Conservation (phyloP, 1,284 basidiomycete species). For the Macrocystidia cucumis region DNA sequence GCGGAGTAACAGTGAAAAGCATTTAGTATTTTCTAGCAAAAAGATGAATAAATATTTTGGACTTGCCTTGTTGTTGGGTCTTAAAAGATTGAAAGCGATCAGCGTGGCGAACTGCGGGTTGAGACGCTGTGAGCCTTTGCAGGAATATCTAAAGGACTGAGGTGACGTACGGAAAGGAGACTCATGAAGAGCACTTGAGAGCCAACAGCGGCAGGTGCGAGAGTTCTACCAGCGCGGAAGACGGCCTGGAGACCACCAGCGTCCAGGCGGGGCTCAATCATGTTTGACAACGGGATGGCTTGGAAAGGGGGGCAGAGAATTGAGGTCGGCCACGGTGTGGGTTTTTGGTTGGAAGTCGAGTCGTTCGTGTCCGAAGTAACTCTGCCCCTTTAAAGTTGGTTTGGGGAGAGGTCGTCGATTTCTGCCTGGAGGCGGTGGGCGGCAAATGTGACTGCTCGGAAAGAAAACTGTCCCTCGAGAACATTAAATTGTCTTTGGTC, state of each 20-base stretch:
- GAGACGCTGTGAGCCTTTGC: constrained; percentile 4
- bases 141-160: not conserved
- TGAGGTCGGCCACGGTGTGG: too few relatives aligned
- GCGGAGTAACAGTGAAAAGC: too few relatives aligned
- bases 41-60: not conserved
- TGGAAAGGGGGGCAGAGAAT: too few relatives aligned
- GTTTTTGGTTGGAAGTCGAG: too few relatives aligned
- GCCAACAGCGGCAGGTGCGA: constrained; percentile 73
- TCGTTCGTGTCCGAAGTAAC: too few relatives aligned
- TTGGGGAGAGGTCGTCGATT: too few relatives aligned
- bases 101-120: constrained; percentile 46
- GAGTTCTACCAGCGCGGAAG: constrained; percentile 11
- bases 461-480: too few relatives aligned
- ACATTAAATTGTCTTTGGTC: too few relatives aligned
- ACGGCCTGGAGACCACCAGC: constrained; percentile 4
- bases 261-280: constrained; percentile 2
- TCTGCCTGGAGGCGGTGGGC: too few relatives aligned
- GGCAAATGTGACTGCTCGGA: too few relatives aligned
- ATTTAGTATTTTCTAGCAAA: not conserved
- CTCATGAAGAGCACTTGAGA: constrained; percentile 72
- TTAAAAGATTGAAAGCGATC: constrained; percentile 63
- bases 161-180: constrained; percentile 45
- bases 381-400: too few relatives aligned
- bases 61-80: constrained; percentile 66
- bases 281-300: too few relatives aligned